phyloP scores from a whole-genome alignment of 495 filamentous ascomycete species.

The Penicillium cataractarum region DNA sequence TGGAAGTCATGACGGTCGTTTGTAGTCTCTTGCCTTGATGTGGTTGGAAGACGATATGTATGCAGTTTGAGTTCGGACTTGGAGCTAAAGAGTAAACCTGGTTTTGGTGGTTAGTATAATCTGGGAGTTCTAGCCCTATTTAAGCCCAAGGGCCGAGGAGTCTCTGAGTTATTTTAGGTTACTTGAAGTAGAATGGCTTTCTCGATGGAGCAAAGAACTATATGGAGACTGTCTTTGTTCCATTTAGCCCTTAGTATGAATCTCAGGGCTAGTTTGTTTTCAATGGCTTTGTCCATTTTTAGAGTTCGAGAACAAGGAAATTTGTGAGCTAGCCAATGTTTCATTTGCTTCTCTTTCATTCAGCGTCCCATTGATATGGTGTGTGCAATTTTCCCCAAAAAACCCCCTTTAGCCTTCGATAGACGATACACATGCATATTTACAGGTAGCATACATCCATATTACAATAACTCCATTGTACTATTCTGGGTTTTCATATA shows the following conservation, averaged over 20 bases:
- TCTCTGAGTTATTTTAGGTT: neutral
- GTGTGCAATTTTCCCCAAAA: too few relatives aligned
- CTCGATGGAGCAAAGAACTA: too few relatives aligned
- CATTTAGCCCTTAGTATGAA: neutral
- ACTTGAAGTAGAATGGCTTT: too few relatives aligned
- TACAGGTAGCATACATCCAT: too few relatives aligned
- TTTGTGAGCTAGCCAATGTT: too few relatives aligned
- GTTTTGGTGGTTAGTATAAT: neutral
- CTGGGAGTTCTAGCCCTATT: neutral
- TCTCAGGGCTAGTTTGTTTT: neutral
- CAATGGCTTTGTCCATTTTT: neutral
- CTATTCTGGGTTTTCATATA: too few relatives aligned
- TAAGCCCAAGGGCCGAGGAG: neutral
- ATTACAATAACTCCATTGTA: too few relatives aligned
- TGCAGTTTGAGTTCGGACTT: neutral
- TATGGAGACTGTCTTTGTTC: neutral
- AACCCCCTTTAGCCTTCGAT: too few relatives aligned
- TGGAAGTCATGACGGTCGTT: neutral
- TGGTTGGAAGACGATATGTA: neutral
- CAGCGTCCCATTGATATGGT: too few relatives aligned
- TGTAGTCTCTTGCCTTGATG: neutral
- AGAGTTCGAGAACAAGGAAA: neutral
- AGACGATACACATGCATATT: too few relatives aligned
- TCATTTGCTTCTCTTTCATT: too few relatives aligned
- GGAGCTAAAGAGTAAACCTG: neutral